Conservation (phyloP, 1,284 basidiomycete genomes). For the Cryptococcus floricola region DNA sequence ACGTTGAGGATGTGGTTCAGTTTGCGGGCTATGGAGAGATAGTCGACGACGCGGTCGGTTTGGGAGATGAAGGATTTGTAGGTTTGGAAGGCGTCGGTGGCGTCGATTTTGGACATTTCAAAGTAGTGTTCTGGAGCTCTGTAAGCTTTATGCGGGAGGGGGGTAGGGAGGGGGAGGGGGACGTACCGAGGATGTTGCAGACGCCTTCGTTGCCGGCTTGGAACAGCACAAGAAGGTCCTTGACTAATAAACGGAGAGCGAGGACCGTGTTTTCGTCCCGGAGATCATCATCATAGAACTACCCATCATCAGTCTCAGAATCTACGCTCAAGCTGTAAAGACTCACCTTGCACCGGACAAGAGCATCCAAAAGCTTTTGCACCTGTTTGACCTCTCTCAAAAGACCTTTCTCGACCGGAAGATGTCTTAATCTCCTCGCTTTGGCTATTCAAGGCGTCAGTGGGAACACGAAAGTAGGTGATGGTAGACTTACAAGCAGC, state of each 20-base stretch:
- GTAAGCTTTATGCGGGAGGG: background rate
- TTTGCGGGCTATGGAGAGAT: constrained; percentile 85
- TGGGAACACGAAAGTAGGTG: background rate
- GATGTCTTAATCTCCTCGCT: constrained; percentile 71
- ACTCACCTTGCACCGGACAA: constrained; percentile 80
- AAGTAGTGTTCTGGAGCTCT: constrained; percentile 83
- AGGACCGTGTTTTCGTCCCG: constrained; percentile 87
- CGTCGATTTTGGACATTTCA: constrained; percentile 94
- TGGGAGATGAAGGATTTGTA: constrained; percentile 95
- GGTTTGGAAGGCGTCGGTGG: constrained; percentile 74
- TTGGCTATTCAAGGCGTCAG: constrained; percentile 22
- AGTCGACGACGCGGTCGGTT: constrained; percentile 91
- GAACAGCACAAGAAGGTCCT: constrained; percentile 91
- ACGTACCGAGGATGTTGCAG: constrained; percentile 83
- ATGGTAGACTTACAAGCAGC: constrained; percentile 34
- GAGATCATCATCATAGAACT: constrained; percentile 92
- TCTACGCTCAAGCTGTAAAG: background rate
- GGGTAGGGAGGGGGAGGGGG: background rate
- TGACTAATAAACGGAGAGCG: constrained; percentile 91
- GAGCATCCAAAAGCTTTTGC: constrained; percentile 79
- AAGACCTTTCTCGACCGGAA: constrained; percentile 94
- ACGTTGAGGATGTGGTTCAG: constrained; percentile 89
- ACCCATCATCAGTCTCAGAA: background rate
- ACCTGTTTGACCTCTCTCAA: constrained; percentile 87
- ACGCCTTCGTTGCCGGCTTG: constrained; percentile 97